Evolutionary conservation across 1,284 basidiomycete species (phyloP).

Genomic region (Marasmius tenuissimus): DNA sequence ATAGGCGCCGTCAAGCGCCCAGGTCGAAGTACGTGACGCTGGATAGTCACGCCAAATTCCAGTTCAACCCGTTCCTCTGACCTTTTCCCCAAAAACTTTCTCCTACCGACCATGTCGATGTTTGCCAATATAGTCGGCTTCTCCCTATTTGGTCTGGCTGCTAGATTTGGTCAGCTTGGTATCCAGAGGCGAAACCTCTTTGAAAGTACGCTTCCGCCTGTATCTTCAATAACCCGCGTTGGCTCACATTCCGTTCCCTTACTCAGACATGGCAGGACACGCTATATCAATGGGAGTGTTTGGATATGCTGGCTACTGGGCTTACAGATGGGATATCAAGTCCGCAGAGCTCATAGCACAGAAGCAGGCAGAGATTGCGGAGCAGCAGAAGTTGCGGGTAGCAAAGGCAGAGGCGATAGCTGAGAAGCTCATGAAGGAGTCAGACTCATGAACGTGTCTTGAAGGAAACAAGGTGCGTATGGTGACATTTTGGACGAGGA

Average conservation of each 20-base stretch:
- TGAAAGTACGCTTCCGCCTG: slow-evolving; percentile 49
- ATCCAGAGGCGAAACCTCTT: slow-evolving; percentile 71
- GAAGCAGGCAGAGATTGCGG: slow-evolving; percentile 59
- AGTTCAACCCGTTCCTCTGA: too few relatives aligned
- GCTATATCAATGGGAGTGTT: slow-evolving; percentile 65
- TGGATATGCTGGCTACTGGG: slow-evolving; percentile 69
- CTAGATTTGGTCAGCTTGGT: slow-evolving; percentile 78
- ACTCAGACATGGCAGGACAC: slow-evolving; percentile 63
- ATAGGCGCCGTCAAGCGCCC: too few relatives aligned
- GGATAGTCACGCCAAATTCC: too few relatives aligned
- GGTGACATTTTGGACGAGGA: background rate
- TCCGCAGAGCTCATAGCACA: slow-evolving; percentile 57
- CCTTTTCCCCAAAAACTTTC: too few relatives aligned
- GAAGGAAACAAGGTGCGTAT: background rate
- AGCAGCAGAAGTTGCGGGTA: slow-evolving; percentile 41
- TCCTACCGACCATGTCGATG: slow-evolving; percentile 57
- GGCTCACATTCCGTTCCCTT: background rate
- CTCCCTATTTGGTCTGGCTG: slow-evolving; percentile 75
- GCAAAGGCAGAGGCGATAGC: slow-evolving; percentile 30
- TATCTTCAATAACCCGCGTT: background rate
- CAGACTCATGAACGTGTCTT: slow-evolving; percentile 1
- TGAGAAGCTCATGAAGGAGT: slow-evolving; percentile 11
- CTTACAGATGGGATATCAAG: slow-evolving; percentile 61
- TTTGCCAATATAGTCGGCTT: slow-evolving; percentile 76
- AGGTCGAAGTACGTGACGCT: too few relatives aligned